phyloP scores from a whole-genome alignment of 1,284 basidiomycete species.

The Sanghuangporus weigelae region DNA sequence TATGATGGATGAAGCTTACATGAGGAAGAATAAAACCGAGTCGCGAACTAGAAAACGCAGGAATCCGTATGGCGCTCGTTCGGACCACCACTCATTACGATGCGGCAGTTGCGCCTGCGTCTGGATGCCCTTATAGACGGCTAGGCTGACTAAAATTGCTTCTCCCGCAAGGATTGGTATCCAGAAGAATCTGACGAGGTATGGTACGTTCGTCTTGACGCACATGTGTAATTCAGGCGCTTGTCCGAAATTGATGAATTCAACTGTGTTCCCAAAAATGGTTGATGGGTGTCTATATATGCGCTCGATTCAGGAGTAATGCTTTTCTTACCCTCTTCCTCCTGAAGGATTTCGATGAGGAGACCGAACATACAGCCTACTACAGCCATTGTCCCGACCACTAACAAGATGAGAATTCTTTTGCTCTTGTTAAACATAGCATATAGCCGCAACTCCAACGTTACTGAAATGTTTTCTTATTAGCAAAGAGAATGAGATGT shows the following conservation, averaged over 20 bases:
- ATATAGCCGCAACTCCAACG: constrained; percentile 1
- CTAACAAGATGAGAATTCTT: not conserved
- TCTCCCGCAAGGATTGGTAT: constrained; percentile 1
- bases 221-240: not conserved
- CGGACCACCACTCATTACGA: not conserved
- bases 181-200: constrained; percentile 1
- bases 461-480: not conserved
- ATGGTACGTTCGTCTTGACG: not conserved
- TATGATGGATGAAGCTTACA: not conserved
- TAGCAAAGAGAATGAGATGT: not conserved
- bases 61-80: not conserved
- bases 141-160: not conserved
- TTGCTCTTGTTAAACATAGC: constrained; percentile 4
- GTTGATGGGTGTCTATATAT: not conserved
- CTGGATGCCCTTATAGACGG: not conserved
- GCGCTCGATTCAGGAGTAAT: not conserved
- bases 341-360: not conserved
- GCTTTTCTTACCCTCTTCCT: not conserved
- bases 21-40: not conserved
- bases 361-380: not conserved
- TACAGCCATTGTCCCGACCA: not conserved
- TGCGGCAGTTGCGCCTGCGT: not conserved
- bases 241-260: not conserved
- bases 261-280: not conserved
- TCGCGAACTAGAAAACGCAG: not conserved